Percentiles rank a stretch among this genome's conserved stretches.
phyloP scores from a whole-genome alignment of 2,329 filamentous ascomycete species.

The Fusarium succisae region DNA sequence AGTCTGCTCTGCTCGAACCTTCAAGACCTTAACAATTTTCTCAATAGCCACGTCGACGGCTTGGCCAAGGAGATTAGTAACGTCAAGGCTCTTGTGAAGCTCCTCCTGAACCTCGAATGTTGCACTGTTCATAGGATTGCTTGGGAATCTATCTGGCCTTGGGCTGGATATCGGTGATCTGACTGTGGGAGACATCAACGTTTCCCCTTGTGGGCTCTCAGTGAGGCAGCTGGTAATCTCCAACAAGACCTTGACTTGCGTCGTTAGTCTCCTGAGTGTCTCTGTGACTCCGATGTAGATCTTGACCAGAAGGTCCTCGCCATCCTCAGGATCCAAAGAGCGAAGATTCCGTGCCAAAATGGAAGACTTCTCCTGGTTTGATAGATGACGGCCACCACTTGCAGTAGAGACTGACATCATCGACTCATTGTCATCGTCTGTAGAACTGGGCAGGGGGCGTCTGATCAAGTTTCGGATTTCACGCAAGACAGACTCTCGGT shows the following conservation, averaged over 20 bases:
- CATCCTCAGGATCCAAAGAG: constrained; percentile 82
- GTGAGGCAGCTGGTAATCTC: constrained; percentile 86
- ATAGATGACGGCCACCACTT: constrained; percentile 72
- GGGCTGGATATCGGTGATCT: constrained; percentile 65
- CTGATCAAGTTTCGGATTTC: constrained; percentile 89
- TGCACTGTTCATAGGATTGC: constrained; percentile 38
- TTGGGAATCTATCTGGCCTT: constrained; percentile 46
- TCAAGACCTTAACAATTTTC: constrained; percentile 77
- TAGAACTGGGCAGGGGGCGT: constrained; percentile 87
- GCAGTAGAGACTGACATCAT: constrained; percentile 86
- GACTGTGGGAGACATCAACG: constrained; percentile 58
- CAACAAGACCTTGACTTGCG: constrained; percentile 92
- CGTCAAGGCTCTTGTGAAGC: constrained; percentile 78
- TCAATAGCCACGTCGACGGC: constrained; percentile 84
- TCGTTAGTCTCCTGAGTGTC: constrained; percentile 82
- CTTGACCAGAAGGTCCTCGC: constrained; percentile 81
- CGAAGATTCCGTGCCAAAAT: constrained; percentile 89
- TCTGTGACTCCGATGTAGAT: constrained; percentile 92
- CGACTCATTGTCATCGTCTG: constrained; percentile 91
- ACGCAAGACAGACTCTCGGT: constrained; percentile 82
- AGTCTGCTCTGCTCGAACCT: constrained; percentile 79
- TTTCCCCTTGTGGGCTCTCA: constrained; percentile 50
- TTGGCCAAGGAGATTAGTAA: constrained; percentile 80
- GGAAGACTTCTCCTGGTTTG: constrained; percentile 88
- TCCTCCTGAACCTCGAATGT: constrained; percentile 73